Conservation (phyloP, 768 basidiomycete species). For the Kwoniella sp. region DNA sequence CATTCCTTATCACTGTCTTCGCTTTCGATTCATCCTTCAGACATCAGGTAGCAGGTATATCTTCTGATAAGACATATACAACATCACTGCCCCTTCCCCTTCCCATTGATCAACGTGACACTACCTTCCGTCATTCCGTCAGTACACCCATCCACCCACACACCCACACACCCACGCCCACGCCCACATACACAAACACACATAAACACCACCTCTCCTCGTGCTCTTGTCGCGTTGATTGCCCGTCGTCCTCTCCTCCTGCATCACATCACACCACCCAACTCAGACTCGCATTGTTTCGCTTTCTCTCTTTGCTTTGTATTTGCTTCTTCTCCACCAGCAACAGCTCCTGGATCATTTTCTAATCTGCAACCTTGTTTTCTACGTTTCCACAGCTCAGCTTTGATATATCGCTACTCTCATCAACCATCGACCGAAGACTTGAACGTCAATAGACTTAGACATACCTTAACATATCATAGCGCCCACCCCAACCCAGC, state of each 20-base stretch:
- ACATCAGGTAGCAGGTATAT: too few relatives aligned
- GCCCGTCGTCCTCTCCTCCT: too few relatives aligned
- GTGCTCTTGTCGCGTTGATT: too few relatives aligned
- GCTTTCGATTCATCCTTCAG: too few relatives aligned
- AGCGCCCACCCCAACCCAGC: not conserved
- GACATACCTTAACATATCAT: not conserved
- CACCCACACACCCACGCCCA: not conserved
- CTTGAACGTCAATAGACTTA: not conserved
- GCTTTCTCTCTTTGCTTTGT: not conserved
- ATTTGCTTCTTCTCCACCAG: not conserved
- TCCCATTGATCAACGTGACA: not conserved
- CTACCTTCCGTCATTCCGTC: not conserved
- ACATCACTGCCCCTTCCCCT: too few relatives aligned
- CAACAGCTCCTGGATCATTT: too few relatives aligned
- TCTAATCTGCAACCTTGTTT: not conserved
- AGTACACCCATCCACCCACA: not conserved
- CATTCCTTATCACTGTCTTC: too few relatives aligned
- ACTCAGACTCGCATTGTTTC: not conserved
- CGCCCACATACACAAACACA: too few relatives aligned
- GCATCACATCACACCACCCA: too few relatives aligned
- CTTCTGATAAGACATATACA: too few relatives aligned
- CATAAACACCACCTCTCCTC: too few relatives aligned
- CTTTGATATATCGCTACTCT: not conserved
- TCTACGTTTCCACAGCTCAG: not conserved
- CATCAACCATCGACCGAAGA: not conserved